A percentile compares a stretch with the other conserved stretches of the same genome.
These are phyloP conservation scores for Corylus avellana DNA, from an alignment of 306 rosid species.

Conservation along the genomic window DNA sequence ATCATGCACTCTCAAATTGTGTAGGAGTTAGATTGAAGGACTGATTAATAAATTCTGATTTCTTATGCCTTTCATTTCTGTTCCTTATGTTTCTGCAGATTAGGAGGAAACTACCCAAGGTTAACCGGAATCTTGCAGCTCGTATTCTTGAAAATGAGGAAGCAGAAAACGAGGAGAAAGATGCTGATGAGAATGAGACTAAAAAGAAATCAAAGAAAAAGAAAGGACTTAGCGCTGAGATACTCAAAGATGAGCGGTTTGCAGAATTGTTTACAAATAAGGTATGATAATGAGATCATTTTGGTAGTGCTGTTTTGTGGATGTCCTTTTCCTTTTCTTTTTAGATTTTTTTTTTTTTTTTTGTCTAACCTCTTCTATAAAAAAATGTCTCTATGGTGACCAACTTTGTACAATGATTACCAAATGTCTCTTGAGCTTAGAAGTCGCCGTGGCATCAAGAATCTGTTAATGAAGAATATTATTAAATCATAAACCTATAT, in stretches of 20 bases:
- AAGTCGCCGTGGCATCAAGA: background rate
- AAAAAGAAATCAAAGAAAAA: constrained; percentile 73
- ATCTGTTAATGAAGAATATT: background rate
- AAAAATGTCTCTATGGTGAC: background rate
- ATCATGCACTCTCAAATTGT: background rate
- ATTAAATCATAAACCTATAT: background rate
- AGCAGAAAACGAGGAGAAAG: constrained; percentile 52
- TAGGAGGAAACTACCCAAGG: constrained; percentile 75
- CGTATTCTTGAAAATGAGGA: constrained; percentile 66
- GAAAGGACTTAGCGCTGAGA: constrained; percentile 54
- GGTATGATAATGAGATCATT: constrained; percentile 47
- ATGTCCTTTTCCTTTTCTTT: constrained; percentile 7
- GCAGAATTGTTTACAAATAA: constrained; percentile 49
- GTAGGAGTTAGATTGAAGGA: background rate
- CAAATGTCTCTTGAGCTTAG: background rate
- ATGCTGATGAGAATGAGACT: constrained; percentile 45
- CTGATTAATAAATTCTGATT: background rate
- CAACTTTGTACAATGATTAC: background rate
- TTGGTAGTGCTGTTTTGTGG: background rate
- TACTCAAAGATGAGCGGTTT: constrained; percentile 78
- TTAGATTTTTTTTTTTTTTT: background rate
- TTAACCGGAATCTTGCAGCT: constrained; percentile 67
- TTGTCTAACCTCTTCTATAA: background rate
- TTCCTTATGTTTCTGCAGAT: constrained; percentile 51
- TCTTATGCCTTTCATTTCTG: constrained; percentile 14